phyloP scores from a whole-genome alignment of 257 asterid genomes.

The Pogostemon cablin region DNA sequence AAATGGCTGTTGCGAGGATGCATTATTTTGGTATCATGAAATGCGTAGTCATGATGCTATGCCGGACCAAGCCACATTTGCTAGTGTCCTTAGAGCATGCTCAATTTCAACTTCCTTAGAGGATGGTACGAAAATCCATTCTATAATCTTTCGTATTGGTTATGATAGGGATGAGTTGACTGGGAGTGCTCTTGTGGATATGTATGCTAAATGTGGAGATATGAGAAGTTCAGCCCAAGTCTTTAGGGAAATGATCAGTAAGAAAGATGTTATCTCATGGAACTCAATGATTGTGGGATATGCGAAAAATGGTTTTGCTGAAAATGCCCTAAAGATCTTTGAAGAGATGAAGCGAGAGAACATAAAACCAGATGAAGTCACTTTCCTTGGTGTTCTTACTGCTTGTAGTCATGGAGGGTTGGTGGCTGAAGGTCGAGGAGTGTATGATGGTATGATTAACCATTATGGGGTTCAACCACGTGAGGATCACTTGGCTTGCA shows the following conservation, averaged over 20 bases:
- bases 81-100: slow-evolving; percentile 78
- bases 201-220: slow-evolving; percentile 98
- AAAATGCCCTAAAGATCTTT: slow-evolving; percentile 59
- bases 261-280: slow-evolving; percentile 75
- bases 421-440: slow-evolving; percentile 70
- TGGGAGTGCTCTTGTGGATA: slow-evolving; percentile 80
- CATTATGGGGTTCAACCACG: slow-evolving; percentile 62
- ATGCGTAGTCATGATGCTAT: slow-evolving; percentile 62
- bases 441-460: slow-evolving; percentile 55
- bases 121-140: slow-evolving; percentile 72
- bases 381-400: slow-evolving; percentile 85
- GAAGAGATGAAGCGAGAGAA: slow-evolving; percentile 63
- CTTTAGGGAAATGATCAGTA: slow-evolving; percentile 64
- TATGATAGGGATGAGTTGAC: slow-evolving; percentile 72
- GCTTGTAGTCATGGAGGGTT: slow-evolving; percentile 93
- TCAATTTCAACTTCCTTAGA: slow-evolving; percentile 62
- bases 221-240: slow-evolving; percentile 60
- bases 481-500: slow-evolving; percentile 79
- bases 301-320: slow-evolving; percentile 81
- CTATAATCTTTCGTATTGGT: slow-evolving; percentile 62
- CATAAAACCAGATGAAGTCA: slow-evolving; percentile 74
- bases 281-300: slow-evolving; percentile 89
- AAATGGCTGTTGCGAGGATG: slow-evolving; percentile 52
- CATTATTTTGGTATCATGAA: slow-evolving; percentile 60
- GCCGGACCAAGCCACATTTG: slow-evolving; percentile 95